Evolutionary conservation across 148 eudicot species (phyloP), one percentile per base, ranked within the genome.

Genomic region (Nepenthes mirabilis): DNA sequence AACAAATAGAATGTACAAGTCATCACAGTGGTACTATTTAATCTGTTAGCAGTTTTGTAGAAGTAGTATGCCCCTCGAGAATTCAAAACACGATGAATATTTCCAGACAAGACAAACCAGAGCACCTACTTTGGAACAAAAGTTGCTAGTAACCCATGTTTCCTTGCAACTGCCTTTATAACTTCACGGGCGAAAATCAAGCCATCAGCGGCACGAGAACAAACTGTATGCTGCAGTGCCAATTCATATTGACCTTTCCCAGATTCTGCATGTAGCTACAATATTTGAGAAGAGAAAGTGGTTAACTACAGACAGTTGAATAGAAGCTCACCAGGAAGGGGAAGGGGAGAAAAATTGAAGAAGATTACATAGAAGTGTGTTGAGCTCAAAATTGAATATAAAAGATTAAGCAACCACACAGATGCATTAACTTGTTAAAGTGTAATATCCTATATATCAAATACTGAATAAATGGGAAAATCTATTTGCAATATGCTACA

Each of bases 161-260:
- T 94, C 73, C 97, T 94, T 57, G 95, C 97, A 52, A 89, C 84
- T 60, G 86, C 76, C 71, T 80, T 83, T 56, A 94, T 76, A 47
- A 70, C 76, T 78, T 94, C 95, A 60, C 90, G 97, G 11, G 95
- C 62, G 60, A 55, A 94, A 60, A 89, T 69, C 67, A 94, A 64
- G 64, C 84, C 84, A 71, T 94, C 95, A 14, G 99, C 97, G 37
- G 99, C 91, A 49, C 58, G 64, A 54, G 75, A 52, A 64, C 97
- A 89, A 45, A 55, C 11, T 43, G 85, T 75, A 74, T 94, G 82
- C 47, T 82, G 87, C 63, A 86, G 56, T 55, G 85, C 85, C 72
- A 84, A 59, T 75, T 94, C 99, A 76, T 79, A 89, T 63, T 94
- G 99, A 45, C 97, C 99, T 65, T 81, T 82, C 65, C 97, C 99